Percentiles rank a stretch among this genome's conserved stretches.
Evolutionary conservation across 148 eudicot genomes (phyloP).

Genomic region (Oxyria digyna): DNA sequence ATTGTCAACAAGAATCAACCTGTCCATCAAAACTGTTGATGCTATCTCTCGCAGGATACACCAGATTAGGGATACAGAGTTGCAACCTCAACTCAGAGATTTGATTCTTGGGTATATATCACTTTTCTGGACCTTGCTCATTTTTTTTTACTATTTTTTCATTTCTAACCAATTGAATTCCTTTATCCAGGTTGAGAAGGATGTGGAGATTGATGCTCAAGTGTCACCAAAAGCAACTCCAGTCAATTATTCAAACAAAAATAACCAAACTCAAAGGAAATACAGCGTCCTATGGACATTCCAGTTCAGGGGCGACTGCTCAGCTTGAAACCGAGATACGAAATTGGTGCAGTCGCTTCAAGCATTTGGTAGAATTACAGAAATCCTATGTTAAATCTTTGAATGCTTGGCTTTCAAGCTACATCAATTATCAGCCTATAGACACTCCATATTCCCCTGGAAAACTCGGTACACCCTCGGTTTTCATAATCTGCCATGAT

Average conservation of each 20-base stretch:
- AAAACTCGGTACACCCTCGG: constrained; percentile 70
- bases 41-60: constrained; percentile 70
- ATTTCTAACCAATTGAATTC: not conserved
- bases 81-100: constrained; percentile 69
- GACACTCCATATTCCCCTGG: constrained; percentile 65
- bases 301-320: constrained; percentile 48
- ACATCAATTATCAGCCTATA: constrained; percentile 57
- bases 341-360: constrained; percentile 52
- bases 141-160: not conserved
- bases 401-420: constrained; percentile 64
- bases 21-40: constrained; percentile 67
- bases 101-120: constrained; percentile 65
- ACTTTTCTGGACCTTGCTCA: not conserved
- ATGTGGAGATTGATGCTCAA: constrained; percentile 89
- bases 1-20: constrained; percentile 55
- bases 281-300: constrained; percentile 36
- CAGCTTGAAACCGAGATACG: constrained; percentile 66
- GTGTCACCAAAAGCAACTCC: constrained; percentile 85
- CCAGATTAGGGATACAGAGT: constrained; percentile 77
- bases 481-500: constrained; percentile 69
- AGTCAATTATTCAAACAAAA: constrained; percentile 71
- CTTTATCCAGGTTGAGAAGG: constrained; percentile 42
- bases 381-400: constrained; percentile 56
- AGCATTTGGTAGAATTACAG: constrained; percentile 60
- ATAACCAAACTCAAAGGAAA: constrained; percentile 49